These are phyloP conservation scores for Hermanozyma aechmeae DNA, from an alignment of 805 yeast genomes.

Conservation along the genomic window DNA sequence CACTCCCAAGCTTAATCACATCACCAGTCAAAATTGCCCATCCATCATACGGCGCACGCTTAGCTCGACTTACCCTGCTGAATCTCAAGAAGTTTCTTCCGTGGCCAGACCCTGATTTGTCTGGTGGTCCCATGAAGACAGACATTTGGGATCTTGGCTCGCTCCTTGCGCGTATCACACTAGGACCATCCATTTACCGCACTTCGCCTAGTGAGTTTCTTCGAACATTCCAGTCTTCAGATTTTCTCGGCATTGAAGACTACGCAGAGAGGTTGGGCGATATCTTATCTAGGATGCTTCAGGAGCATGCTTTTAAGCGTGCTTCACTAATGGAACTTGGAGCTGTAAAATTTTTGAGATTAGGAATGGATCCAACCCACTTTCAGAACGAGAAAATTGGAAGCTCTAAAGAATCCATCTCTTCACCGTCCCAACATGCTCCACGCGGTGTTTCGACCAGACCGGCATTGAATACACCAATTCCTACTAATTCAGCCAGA, in stretches of 20 bases:
- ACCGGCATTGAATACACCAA: too few relatives aligned
- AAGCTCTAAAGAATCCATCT: too few relatives aligned
- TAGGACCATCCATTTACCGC: constrained; percentile 45
- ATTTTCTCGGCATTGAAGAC: constrained; percentile 52
- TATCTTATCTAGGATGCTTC: constrained; percentile 59
- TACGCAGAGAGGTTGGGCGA: constrained; percentile 59
- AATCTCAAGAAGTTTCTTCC: constrained; percentile 13
- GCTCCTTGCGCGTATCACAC: constrained; percentile 39
- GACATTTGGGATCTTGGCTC: constrained; percentile 95
- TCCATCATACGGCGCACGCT: too few relatives aligned
- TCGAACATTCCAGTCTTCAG: constrained; percentile 13
- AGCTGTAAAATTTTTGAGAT: constrained; percentile 74
- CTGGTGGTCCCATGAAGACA: constrained; percentile 49
- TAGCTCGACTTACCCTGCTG: too few relatives aligned
- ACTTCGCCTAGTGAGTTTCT: constrained; percentile 43
- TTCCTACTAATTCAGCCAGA: too few relatives aligned
- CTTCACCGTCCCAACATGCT: too few relatives aligned
- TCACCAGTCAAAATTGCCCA: too few relatives aligned
- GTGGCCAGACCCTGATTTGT: constrained; percentile 82
- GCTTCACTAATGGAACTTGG: constrained; percentile 78
- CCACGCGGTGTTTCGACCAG: too few relatives aligned
- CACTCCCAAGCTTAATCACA: too few relatives aligned
- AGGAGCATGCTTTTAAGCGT: constrained; percentile 56
- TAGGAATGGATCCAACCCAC: constrained; percentile 43
- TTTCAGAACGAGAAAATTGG: too few relatives aligned